Base-by-base conservation (phyloP, 768 basidiomycete genomes). In the Termitomyces sp. region DNA sequence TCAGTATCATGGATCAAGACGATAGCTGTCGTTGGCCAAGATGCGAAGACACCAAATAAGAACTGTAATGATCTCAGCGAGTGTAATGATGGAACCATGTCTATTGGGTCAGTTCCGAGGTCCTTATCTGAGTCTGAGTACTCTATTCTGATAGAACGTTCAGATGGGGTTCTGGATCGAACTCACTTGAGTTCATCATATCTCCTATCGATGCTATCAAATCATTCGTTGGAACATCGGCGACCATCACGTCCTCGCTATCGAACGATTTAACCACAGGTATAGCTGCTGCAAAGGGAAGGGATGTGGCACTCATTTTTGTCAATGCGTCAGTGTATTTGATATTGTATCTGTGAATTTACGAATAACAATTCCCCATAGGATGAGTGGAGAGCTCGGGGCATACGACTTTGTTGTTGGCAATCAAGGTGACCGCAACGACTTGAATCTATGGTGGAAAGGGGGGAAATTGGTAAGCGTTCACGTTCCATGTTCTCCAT, bases 361-460 rank as follows among this genome's bases (percentile, higher is more conserved):
- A 9, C 64, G 68, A 41, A 68, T 42, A 66, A 66, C 3, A 45
- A 6, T 5, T 44, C 4, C 45, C 4, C 28, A 33, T 28, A 79
- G 79, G 0, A 76, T 76, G 75, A 78, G 78, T 53, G 77, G 78
- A 15, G 79, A 82, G 55, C 70, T 79, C 7, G 78, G 78, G 0
- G 70, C 80, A 66, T 89, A 89, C 63, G 72, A 79, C 11, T 72
- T 75, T 7, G 86, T 89, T 0, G 80, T 80, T 21, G 83, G 83
- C 11, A 87, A 86, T 56, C 67, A 68, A 37, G 86, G 86, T 3
- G 85, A 87, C 64, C 72, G 74, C 48, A 80, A 82, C 50, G 81
- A 85, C 60, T 68, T 86, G 5, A 75, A 77, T 21, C 70, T 85
- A 5, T 85, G 84, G 84, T 78, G 68, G 57, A 72, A 74, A 23